These are phyloP conservation scores for Trametes hirsuta DNA, from an alignment of 1,284 basidiomycete species.

Conservation along the genomic window DNA sequence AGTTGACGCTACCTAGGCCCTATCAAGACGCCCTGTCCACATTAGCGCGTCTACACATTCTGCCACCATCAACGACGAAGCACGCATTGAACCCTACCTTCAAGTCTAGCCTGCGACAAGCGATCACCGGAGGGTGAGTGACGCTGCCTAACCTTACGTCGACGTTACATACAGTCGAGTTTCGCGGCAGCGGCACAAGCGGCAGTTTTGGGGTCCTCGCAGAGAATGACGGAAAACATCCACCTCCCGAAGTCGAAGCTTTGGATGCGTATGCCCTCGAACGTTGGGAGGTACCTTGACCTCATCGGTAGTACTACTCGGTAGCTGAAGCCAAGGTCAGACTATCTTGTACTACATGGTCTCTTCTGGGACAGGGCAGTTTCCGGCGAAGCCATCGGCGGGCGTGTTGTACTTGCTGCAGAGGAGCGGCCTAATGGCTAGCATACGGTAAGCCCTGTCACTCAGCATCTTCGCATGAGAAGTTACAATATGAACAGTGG, in stretches of 20 bases:
- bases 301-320: constrained; percentile 10
- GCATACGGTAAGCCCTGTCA: constrained; percentile 47
- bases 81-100: constrained; percentile 76
- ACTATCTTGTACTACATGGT: constrained; percentile 99
- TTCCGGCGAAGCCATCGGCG: constrained; percentile 72
- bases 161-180: not conserved
- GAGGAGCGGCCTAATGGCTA: constrained; percentile 87
- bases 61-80: constrained; percentile 64
- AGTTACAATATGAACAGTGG: constrained; percentile 41
- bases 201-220: constrained; percentile 91
- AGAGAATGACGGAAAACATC: constrained; percentile 61
- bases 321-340: constrained; percentile 42
- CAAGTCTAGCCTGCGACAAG: constrained; percentile 81
- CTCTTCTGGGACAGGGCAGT: constrained; percentile 80
- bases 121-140: constrained; percentile 90
- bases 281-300: constrained; percentile 84
- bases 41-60: constrained; percentile 75
- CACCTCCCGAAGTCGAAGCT: constrained; percentile 58
- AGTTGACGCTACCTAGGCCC: constrained; percentile 48
- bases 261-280: constrained; percentile 88
- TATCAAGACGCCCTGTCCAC: constrained; percentile 74
- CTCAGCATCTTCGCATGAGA: not conserved
- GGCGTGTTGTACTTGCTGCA: constrained; percentile 86
- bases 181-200: constrained; percentile 72
- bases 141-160: constrained; percentile 7